Base-by-base conservation (phyloP, 176 grass and related monocot species). In the Oryza australiensis region DNA sequence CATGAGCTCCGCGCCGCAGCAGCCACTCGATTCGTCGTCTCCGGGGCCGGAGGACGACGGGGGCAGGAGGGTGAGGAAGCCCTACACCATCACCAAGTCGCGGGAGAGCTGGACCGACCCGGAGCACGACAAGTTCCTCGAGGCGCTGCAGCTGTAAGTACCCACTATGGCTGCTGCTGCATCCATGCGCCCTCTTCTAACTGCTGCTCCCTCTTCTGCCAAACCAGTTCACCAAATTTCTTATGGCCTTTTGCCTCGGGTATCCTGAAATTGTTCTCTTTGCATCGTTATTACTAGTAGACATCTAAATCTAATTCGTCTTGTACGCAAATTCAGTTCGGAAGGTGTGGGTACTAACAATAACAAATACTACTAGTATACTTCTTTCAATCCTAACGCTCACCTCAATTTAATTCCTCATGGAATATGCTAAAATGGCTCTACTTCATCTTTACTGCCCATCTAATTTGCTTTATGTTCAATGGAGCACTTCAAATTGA, bases 111-210 rank as follows among this genome's bases (percentile, higher is more conserved):
- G 87, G 87, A 89, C 82, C 10, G 87, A 89, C 1, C 87, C 87
- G 40, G 87, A 89, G 71, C 87, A 89, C 87, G 87, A 81, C 82
- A 85, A 76, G 82, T 89, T 89, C 64, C 76, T 89, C 82, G 82
- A 89, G 82, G 87, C 87, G 64, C 87, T 89, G 24, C 82, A 81
- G 24, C 77, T 89, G 82, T 89, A 6, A 76, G 70, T 32, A 14
- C 20, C 29, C 0, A 32, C 4, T 35, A 6, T 35, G 2, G 0
- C 3, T 32, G 4, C 34, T 35, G 34, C 34, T 35, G 5, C 34
- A 2, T 40, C 38, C 9, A 40, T 40, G 9, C 38, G 38, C 38
- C 38, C 10, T 40, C 38, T 40, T 40, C 41, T 22, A 5, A 3
- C 5, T 33, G 3, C 26, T 64, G 11, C 65, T 20, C 32, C 16